A percentile compares a stretch with the other conserved stretches of the same genome.
phyloP scores from a whole-genome alignment of 139 green algal genomes.

The Yamagishiella unicocca region DNA sequence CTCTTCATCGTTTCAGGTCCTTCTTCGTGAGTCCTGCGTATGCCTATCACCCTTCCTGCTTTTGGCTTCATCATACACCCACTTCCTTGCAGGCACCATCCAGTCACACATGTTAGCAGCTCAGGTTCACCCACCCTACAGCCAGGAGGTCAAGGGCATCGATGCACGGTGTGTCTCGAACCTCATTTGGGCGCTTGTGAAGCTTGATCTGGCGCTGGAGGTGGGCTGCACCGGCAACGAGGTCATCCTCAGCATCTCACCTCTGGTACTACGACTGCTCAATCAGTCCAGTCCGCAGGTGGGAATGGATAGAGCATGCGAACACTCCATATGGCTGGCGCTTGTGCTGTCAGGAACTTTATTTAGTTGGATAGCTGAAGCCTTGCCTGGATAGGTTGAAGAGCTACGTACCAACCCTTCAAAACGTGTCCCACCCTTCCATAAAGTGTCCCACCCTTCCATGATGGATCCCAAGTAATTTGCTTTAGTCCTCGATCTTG shows the following conservation, averaged over 20 bases:
- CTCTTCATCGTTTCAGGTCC: slow-evolving; percentile 57
- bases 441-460: too few relatives aligned
- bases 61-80: neutral
- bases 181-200: slow-evolving; percentile 65
- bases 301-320: too few relatives aligned
- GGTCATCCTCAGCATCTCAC: slow-evolving; percentile 57
- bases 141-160: slow-evolving; percentile 62
- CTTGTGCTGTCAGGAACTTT: too few relatives aligned
- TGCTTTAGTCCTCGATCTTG: neutral
- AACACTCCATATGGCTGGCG: neutral
- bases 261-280: slow-evolving; percentile 60
- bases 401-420: too few relatives aligned
- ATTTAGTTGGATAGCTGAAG: too few relatives aligned
- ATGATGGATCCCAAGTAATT: neutral
- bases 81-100: slow-evolving; percentile 52
- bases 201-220: slow-evolving; percentile 65
- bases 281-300: slow-evolving; percentile 59
- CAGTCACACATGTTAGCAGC: slow-evolving; percentile 62
- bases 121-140: slow-evolving; percentile 59
- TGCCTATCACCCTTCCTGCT: neutral
- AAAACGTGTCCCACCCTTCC: too few relatives aligned
- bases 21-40: slow-evolving; percentile 59
- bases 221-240: slow-evolving; percentile 51
- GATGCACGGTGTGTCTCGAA: slow-evolving; percentile 71
- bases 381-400: too few relatives aligned